Evolutionary conservation across 2,329 filamentous ascomycete genomes (phyloP), one percentile per base, ranked within the genome.

Genomic region (Ceratocystis papillata): DNA sequence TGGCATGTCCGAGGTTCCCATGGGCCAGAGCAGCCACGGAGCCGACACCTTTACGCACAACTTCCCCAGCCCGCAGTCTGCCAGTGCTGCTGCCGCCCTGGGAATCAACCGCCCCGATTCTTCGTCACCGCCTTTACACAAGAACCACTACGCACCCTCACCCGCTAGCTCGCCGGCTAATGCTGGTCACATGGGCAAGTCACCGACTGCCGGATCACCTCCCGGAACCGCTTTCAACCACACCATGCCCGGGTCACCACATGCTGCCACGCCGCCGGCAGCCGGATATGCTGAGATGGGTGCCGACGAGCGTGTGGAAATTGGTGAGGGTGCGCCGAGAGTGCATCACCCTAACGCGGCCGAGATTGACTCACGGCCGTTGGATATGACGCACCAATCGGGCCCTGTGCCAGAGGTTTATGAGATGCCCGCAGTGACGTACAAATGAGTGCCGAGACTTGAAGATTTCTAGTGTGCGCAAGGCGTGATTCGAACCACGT

Each of bases 361-460:
- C 2, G 76, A 78, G 71, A 77, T 77, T 67, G 76, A 77, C 65
- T 72, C 75, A 60, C 71, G 74, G 55, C 70, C 74, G 37, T 71
- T 76, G 4, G 28, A 66, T 8, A 69, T 72, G 69, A 70, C 64
- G 69, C 74, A 70, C 69, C 73, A 72, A 69, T 75, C 69, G 46
- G 74, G 73, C 1, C 74, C 74, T 1, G 69, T 70, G 41, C 57
- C 64, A 17, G 69, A 71, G 41, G 75, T 78, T 4, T 78, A 76
- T 66, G 77, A 78, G 72, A 78, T 78, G 77, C 75, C 77, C 2
- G 70, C 74, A 12, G 73, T 77, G 69, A 69, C 67, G 37, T 78
- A 77, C 69, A 72, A 70, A 59, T 65, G 62, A 64, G 61, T 41
- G 37, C 37, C 37, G 3, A 41, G 10, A 41, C 10, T 41, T 41